Percentiles rank a stretch among this genome's conserved stretches.
These are phyloP conservation scores for Incumbomyces delicatus DNA, from an alignment of 2,329 filamentous ascomycete genomes.

Conservation along the genomic window DNA sequence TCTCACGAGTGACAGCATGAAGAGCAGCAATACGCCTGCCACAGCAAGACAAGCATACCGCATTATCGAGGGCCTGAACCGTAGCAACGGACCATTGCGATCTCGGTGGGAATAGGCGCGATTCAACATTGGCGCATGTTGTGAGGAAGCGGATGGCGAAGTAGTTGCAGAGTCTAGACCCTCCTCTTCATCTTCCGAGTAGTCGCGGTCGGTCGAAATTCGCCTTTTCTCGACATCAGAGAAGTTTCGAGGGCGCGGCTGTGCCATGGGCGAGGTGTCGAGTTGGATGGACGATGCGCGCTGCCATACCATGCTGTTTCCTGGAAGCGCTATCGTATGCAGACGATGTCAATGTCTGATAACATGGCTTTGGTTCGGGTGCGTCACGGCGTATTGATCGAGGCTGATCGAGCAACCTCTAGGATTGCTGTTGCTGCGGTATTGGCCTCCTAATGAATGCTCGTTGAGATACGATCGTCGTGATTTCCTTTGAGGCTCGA, in stretches of 20 bases:
- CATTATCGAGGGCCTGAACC: constrained; percentile 62
- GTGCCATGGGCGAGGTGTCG: constrained; percentile 10
- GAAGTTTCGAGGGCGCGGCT: constrained; percentile 15
- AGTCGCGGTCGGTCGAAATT: constrained; percentile 6
- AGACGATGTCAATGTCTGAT: background rate
- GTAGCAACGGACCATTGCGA: constrained; percentile 39
- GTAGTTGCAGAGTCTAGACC: constrained; percentile 5
- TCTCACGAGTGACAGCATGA: constrained; percentile 65
- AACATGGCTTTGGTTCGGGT: background rate
- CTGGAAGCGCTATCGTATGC: background rate
- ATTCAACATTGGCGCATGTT: constrained; percentile 27
- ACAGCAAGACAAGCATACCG: constrained; percentile 68
- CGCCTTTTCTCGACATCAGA: constrained; percentile 20
- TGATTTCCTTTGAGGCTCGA: no score
- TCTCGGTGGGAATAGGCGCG: constrained; percentile 26
- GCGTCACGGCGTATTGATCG: background rate
- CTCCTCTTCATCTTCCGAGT: constrained; percentile 12
- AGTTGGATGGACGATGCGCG: constrained; percentile 15
- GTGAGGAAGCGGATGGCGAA: constrained; percentile 5
- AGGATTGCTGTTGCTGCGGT: no score
- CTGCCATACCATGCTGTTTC: constrained; percentile 18
- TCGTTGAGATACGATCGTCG: no score
- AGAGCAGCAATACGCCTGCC: constrained; percentile 59
- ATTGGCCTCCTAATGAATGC: no score
- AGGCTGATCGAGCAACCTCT: no score